A percentile compares a stretch with the other conserved stretches of the same genome.
phyloP scores from a whole-genome alignment of 1,284 basidiomycete genomes.

The Meripilus lineatus region DNA sequence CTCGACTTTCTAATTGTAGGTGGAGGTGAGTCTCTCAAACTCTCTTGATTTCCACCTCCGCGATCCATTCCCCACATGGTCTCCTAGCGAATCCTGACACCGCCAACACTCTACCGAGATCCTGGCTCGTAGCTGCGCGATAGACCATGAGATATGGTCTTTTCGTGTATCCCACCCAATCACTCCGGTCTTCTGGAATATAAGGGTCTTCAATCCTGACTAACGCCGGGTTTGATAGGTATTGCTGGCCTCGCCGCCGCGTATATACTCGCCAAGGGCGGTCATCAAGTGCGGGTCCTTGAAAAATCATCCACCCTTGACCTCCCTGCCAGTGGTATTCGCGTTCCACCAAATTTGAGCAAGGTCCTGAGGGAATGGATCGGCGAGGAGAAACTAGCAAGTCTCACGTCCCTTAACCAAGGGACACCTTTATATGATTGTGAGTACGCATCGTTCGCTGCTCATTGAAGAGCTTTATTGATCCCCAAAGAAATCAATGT shows the following conservation, averaged over 20 bases:
- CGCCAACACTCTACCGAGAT: too few species aligned
- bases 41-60: too few species aligned
- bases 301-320: slow-evolving; percentile 32
- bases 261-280: slow-evolving; percentile 40
- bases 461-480: background rate
- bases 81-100: too few species aligned
- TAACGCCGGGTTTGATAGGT: slow-evolving; percentile 15
- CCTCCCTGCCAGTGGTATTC: slow-evolving; percentile 37
- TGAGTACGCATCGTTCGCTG: slow-evolving; percentile 16
- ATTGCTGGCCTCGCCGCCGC: slow-evolving; percentile 46
- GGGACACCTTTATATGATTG: slow-evolving; percentile 26
- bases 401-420: slow-evolving; percentile 26
- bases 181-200: too few species aligned
- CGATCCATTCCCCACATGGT: too few species aligned
- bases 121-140: too few species aligned
- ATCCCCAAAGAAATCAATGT: background rate
- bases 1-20: slow-evolving; percentile 1
- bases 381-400: slow-evolving; percentile 33
- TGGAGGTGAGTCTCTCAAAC: background rate
- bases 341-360: slow-evolving; percentile 47
- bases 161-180: too few species aligned
- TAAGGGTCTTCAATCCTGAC: too few species aligned
- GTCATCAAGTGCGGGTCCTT: slow-evolving; percentile 47
- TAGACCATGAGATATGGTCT: too few species aligned
- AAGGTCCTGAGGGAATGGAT: slow-evolving; percentile 51